These are phyloP conservation scores for Lachancea lanzarotensis DNA, from an alignment of 805 yeast genomes.

Conservation along the genomic window DNA sequence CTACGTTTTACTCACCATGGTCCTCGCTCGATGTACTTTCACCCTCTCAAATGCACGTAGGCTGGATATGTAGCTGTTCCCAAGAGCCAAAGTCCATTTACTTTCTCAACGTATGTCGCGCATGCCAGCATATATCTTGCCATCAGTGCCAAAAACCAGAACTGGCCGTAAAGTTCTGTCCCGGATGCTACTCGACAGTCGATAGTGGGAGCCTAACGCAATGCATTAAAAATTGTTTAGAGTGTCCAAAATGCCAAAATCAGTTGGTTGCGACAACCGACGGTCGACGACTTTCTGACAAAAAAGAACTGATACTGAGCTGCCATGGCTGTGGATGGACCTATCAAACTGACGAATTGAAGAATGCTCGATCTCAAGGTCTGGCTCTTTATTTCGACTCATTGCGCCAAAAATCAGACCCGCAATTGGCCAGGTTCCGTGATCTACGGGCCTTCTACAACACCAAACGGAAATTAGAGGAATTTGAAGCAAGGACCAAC, in stretches of 20 bases:
- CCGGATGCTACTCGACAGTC: slow-evolving; percentile 5
- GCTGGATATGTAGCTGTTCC: slow-evolving; percentile 7
- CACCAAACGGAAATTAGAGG: slow-evolving; percentile 1
- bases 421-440: neutral
- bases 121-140: slow-evolving; percentile 9
- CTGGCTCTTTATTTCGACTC: slow-evolving; percentile 5
- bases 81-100: neutral
- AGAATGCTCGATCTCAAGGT: neutral
- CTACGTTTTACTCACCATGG: too few relatives aligned
- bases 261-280: neutral
- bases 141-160: slow-evolving; percentile 8
- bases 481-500: neutral
- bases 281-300: neutral
- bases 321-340: slow-evolving; percentile 9
- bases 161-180: slow-evolving; percentile 9
- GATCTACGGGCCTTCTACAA: slow-evolving; percentile 1
- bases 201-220: neutral
- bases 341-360: too few relatives aligned
- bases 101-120: slow-evolving; percentile 6
- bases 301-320: slow-evolving; percentile 1
- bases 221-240: slow-evolving; percentile 9
- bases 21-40: neutral
- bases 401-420: neutral
- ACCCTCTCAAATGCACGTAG: neutral
- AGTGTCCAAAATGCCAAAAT: slow-evolving; percentile 9